Evolutionary conservation across 2,329 filamentous ascomycete genomes (phyloP).

Genomic region (Calonectria leucothoes): DNA sequence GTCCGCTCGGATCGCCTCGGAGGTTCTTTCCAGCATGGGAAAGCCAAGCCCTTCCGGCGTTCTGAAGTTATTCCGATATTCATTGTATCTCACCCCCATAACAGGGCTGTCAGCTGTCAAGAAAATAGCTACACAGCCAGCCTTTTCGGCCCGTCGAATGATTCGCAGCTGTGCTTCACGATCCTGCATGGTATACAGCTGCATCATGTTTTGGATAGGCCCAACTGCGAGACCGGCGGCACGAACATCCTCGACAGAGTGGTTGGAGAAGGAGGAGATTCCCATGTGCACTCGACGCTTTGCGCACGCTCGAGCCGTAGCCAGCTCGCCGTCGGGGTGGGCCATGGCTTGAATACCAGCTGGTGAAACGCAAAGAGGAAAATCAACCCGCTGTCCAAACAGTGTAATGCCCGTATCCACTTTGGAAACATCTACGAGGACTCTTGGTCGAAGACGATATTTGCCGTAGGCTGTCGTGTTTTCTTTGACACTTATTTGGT

Average conservation of each 20-base stretch:
- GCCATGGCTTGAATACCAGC: conserved; percentile 64
- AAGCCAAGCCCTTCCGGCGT: neutral
- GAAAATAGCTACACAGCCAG: neutral
- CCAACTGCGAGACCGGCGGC: neutral
- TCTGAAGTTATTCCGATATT: conserved; percentile 1
- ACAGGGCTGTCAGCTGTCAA: conserved; percentile 17
- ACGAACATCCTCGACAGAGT: neutral
- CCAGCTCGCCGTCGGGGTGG: conserved; percentile 60
- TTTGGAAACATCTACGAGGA: conserved; percentile 16
- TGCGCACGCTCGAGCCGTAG: conserved; percentile 57
- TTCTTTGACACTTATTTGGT: conserved; percentile 7
- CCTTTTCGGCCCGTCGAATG: conserved; percentile 11
- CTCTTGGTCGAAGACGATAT: conserved; percentile 11
- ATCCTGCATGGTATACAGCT: conserved; percentile 19
- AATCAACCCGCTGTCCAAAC: conserved; percentile 45
- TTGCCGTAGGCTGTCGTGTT: conserved; percentile 6
- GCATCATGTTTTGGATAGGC: neutral
- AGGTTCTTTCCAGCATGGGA: conserved; percentile 6
- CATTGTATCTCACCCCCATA: conserved; percentile 11
- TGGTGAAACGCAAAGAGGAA: conserved; percentile 63
- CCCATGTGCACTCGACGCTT: conserved; percentile 57
- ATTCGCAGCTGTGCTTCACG: neutral
- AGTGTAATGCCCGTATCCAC: neutral
- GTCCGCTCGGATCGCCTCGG: neutral
- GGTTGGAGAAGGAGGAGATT: conserved; percentile 53